Conservation (phyloP, 164 flowering plant species). For the Liriodendron chinense region DNA sequence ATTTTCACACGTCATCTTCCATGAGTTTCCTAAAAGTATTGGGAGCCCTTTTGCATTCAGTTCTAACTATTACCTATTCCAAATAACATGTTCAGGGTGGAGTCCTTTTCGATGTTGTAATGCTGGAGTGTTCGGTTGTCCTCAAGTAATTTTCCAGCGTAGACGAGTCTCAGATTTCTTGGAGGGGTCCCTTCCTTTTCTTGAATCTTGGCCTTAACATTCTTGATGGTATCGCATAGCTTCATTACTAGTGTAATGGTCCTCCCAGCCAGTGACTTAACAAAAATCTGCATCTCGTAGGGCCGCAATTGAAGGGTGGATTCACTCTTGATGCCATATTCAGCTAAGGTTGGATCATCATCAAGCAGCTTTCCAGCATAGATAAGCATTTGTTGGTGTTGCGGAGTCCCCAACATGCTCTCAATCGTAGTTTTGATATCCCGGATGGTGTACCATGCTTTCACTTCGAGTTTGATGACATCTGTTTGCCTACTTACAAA, state of each 20-base stretch:
- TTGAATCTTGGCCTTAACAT: conserved; percentile 21
- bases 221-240: conserved; percentile 7
- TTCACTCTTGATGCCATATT: conserved; percentile 17
- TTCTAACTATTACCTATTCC: too few relatives aligned
- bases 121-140: neutral
- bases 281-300: conserved; percentile 16
- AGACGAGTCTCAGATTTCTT: conserved; percentile 7
- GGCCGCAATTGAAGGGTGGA: conserved; percentile 12
- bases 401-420: conserved; percentile 14
- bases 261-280: conserved; percentile 10
- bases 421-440: conserved; percentile 24
- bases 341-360: conserved; percentile 16
- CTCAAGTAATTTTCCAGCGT: conserved; percentile 12
- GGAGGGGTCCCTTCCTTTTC: conserved; percentile 7
- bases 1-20: too few relatives aligned
- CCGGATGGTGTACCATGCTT: conserved; percentile 9
- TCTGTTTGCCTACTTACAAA: conserved; percentile 13
- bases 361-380: conserved; percentile 21
- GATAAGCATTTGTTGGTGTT: neutral
- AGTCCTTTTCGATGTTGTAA: conserved; percentile 8
- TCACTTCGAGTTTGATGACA: conserved; percentile 10
- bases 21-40: too few relatives aligned
- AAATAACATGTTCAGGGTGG: neutral
- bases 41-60: too few relatives aligned
- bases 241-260: conserved; percentile 16